Evolutionary conservation across 495 filamentous ascomycete genomes (phyloP).

Genomic region (Talaromyces nanjingensis): DNA sequence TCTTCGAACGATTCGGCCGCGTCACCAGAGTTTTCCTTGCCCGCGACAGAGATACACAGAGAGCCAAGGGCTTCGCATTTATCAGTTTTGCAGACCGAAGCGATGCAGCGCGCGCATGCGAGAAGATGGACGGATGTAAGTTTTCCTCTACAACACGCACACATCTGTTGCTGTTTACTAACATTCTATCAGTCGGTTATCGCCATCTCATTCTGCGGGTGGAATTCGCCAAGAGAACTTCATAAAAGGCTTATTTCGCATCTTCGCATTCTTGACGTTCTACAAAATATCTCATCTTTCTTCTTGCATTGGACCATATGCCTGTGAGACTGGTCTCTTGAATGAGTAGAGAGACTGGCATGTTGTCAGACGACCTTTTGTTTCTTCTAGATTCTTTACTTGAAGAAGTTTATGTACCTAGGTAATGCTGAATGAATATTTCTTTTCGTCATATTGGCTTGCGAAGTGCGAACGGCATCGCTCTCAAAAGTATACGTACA

Average conservation of each 20-base stretch:
- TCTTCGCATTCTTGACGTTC: background rate
- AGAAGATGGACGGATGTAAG: slow-evolving; percentile 95
- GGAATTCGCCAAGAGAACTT: slow-evolving; percentile 82
- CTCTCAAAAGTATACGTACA: no score
- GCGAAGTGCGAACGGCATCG: background rate
- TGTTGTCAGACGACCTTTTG: background rate
- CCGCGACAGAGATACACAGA: slow-evolving; percentile 88
- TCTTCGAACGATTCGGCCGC: slow-evolving; percentile 95
- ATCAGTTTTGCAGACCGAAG: slow-evolving; percentile 86
- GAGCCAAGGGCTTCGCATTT: slow-evolving; percentile 97
- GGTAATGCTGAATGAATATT: slow-evolving; percentile 2
- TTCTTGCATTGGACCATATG: background rate
- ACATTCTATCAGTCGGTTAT: slow-evolving; percentile 58
- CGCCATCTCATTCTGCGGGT: slow-evolving; percentile 85
- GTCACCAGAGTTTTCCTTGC: slow-evolving; percentile 96
- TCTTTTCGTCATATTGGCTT: background rate
- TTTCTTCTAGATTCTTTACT: slow-evolving; percentile 3
- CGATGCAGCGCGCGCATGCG: slow-evolving; percentile 86
- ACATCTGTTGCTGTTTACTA: slow-evolving; percentile 17
- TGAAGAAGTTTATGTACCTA: slow-evolving; percentile 4
- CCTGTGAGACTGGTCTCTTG: background rate
- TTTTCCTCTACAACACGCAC: slow-evolving; percentile 15
- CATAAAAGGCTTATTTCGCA: slow-evolving; percentile 26
- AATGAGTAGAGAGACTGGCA: background rate
- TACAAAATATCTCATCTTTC: slow-evolving; percentile 11